These are phyloP conservation scores for Pythium phragmiticola DNA, from an alignment of 352 stramenopile genomes.

Conservation along the genomic window DNA sequence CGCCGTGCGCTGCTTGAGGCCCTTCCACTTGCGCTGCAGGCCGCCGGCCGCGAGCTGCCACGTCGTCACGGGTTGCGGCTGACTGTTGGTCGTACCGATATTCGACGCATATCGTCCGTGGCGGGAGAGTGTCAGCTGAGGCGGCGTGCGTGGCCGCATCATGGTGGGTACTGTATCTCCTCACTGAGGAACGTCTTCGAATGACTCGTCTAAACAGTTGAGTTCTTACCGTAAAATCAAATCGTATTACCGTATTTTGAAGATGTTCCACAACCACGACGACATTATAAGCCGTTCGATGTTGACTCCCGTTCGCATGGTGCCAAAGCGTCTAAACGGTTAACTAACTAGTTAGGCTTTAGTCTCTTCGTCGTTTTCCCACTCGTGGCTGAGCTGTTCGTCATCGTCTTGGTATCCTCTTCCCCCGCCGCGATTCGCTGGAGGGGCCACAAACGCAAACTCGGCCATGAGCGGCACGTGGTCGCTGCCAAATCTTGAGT, in stretches of 20 bases:
- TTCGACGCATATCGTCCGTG: no score
- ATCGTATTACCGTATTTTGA: not conserved
- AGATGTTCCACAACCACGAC: not conserved
- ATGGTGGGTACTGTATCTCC: not conserved
- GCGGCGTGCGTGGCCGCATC: no score
- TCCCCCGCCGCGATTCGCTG: not conserved
- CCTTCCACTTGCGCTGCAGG: conserved; percentile 80
- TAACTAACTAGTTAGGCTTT: conserved; percentile 23
- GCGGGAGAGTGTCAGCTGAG: not conserved
- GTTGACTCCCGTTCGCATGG: not conserved
- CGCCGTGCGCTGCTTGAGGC: conserved; percentile 76
- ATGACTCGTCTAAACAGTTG: no score
- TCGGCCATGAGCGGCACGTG: conserved; percentile 86
- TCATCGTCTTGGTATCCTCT: not conserved
- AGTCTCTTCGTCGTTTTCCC: conserved; percentile 26
- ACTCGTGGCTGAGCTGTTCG: not conserved
- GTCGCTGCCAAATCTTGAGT: conserved; percentile 82
- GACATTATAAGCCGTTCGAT: not conserved
- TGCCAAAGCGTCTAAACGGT: not conserved
- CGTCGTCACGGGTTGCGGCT: conserved; percentile 45
- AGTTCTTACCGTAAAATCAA: no score
- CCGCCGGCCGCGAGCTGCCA: conserved; percentile 74
- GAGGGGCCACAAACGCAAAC: conserved; percentile 60
- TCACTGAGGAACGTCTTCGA: not conserved
- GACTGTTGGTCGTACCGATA: no score